Percentiles rank a stretch among this genome's conserved stretches.
Evolutionary conservation across 176 grass and related monocot genomes (phyloP).

Genomic region (Saccharum spontaneum): DNA sequence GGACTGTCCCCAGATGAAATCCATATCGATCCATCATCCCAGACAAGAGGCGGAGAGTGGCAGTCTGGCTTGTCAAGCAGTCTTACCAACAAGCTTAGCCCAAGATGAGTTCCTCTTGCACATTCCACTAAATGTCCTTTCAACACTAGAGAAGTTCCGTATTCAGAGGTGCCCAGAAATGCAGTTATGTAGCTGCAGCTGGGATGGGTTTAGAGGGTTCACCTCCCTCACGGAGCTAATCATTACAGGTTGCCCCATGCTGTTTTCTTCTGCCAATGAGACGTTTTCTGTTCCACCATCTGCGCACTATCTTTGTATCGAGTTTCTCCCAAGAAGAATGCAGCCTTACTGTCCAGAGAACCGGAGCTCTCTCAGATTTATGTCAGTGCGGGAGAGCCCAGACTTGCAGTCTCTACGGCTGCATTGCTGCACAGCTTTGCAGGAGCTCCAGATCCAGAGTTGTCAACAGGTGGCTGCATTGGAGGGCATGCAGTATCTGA

Average conservation of each 20-base stretch:
- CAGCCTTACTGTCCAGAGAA: conserved; percentile 10
- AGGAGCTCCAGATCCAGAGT: background rate
- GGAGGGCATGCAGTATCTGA: background rate
- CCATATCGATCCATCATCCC: background rate
- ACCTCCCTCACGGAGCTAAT: background rate
- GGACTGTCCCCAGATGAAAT: background rate
- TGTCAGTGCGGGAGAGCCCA: background rate
- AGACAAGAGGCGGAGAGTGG: background rate
- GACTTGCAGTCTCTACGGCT: background rate
- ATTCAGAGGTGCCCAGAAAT: conserved; percentile 5
- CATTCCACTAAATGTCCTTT: background rate
- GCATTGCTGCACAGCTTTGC: background rate
- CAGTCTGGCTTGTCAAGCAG: background rate
- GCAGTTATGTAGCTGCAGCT: background rate
- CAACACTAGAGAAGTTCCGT: background rate
- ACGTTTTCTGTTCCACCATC: background rate
- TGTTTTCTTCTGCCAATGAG: background rate
- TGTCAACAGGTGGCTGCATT: background rate
- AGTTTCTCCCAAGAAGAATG: background rate
- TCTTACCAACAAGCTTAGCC: background rate
- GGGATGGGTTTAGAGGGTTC: background rate
- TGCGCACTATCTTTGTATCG: background rate
- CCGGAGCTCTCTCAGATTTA: background rate
- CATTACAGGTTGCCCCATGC: background rate
- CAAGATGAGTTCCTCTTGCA: background rate